Evolutionary conservation across 164 flowering plant species (phyloP).

Genomic region (Buxus sempervirens): DNA sequence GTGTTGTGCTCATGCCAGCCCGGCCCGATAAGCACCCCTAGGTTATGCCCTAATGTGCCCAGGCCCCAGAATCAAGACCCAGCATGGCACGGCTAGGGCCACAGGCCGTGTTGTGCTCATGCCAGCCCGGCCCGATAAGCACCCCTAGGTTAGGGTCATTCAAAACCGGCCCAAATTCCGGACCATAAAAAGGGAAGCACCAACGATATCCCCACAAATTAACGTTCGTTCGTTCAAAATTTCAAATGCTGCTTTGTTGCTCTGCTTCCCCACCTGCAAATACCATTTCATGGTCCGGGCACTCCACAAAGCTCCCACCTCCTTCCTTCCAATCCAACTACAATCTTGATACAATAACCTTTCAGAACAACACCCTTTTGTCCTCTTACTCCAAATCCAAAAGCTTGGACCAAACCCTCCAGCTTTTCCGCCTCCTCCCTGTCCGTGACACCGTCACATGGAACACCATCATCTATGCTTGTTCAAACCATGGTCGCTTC

Average conservation of each 20-base stretch:
- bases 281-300: background rate
- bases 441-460: constrained; percentile 24
- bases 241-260: background rate
- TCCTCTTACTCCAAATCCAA: constrained; percentile 22
- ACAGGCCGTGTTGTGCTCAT: too few species aligned
- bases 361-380: constrained; percentile 12
- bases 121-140: too few species aligned
- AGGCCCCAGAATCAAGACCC: too few species aligned
- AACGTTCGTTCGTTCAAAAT: too few species aligned
- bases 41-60: too few species aligned
- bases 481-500: constrained; percentile 6
- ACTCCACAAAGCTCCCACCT: background rate
- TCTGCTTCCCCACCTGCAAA: constrained; percentile 2
- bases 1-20: too few species aligned
- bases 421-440: constrained; percentile 19
- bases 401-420: constrained; percentile 20
- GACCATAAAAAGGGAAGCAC: too few species aligned
- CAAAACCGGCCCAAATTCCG: too few species aligned
- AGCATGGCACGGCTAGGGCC: too few species aligned
- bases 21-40: too few species aligned
- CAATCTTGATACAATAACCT: constrained; percentile 1
- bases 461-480: constrained; percentile 20
- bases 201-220: too few species aligned
- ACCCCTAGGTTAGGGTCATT: too few species aligned
- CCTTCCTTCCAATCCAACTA: background rate